A percentile compares a stretch with the other conserved stretches of the same genome.
These are phyloP conservation scores for Vitis hybrid DNA, from an alignment of 177 flowering plant species.

Conservation along the genomic window DNA sequence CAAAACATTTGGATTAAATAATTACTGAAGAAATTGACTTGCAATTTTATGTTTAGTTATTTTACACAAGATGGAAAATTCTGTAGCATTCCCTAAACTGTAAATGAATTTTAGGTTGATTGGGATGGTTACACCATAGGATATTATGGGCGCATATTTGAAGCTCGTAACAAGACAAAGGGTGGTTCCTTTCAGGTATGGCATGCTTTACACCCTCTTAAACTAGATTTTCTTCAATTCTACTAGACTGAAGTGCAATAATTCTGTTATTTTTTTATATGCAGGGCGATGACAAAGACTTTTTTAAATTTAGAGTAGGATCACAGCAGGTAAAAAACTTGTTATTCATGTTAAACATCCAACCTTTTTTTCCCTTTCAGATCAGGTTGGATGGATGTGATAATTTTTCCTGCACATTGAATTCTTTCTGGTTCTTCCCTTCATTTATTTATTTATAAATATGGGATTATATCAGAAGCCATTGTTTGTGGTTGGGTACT, in stretches of 20 bases:
- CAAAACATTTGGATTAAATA: no score
- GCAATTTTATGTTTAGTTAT: background rate
- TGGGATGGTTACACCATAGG: constrained; percentile 99
- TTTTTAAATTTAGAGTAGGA: constrained; percentile 83
- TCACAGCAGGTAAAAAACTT: constrained; percentile 60
- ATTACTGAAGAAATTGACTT: no score
- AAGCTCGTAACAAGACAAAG: constrained; percentile 97
- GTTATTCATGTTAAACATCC: background rate
- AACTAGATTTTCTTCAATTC: background rate
- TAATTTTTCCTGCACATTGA: background rate
- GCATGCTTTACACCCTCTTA: constrained; percentile 8
- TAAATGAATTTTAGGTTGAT: constrained; percentile 59
- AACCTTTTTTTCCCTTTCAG: background rate
- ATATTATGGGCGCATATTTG: constrained; percentile 97
- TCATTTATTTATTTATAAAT: no score
- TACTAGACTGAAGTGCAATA: background rate
- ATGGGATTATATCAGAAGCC: no score
- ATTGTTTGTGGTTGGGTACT: no score
- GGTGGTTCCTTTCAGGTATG: constrained; percentile 95
- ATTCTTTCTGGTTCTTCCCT: no score
- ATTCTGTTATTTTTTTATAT: constrained; percentile 2
- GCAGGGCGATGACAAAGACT: constrained; percentile 91
- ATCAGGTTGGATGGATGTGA: background rate
- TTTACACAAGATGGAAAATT: background rate
- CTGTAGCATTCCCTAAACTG: background rate